A percentile compares a stretch with the other conserved stretches of the same genome.
Conservation (phyloP, 495 filamentous ascomycete genomes). For the Talaromyces adpressus region DNA sequence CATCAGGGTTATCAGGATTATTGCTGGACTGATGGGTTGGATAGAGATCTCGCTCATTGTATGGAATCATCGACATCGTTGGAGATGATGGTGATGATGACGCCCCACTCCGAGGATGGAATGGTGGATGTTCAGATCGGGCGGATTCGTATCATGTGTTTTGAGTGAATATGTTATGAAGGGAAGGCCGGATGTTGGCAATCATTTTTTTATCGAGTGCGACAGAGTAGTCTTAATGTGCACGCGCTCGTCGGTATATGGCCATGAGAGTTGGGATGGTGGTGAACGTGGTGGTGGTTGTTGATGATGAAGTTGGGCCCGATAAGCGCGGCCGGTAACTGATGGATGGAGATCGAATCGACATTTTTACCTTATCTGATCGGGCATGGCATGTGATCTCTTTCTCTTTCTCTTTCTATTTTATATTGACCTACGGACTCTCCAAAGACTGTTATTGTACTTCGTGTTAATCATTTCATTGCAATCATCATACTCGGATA, state of each 20-base stretch:
- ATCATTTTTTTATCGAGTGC: background rate
- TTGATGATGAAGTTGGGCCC: background rate
- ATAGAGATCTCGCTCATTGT: background rate
- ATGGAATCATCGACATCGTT: slow-evolving; percentile 3
- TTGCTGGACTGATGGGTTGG: background rate
- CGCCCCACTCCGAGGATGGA: background rate
- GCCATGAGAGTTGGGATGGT: background rate
- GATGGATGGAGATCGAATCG: background rate
- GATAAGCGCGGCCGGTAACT: background rate
- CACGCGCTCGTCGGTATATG: background rate
- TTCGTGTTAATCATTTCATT: background rate
- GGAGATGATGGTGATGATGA: background rate
- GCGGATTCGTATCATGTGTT: background rate
- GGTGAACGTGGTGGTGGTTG: too few species aligned
- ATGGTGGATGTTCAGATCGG: background rate
- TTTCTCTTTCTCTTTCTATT: background rate
- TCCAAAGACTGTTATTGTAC: background rate
- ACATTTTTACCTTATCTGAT: slow-evolving; percentile 1
- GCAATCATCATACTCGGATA: background rate
- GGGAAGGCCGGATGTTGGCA: background rate
- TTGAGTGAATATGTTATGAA: background rate
- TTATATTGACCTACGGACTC: background rate
- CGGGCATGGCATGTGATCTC: background rate
- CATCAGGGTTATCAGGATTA: background rate
- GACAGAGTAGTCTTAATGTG: background rate